Base-by-base conservation (phyloP, 495 filamentous ascomycete genomes). In the Aspergillus carlsbadensis region DNA sequence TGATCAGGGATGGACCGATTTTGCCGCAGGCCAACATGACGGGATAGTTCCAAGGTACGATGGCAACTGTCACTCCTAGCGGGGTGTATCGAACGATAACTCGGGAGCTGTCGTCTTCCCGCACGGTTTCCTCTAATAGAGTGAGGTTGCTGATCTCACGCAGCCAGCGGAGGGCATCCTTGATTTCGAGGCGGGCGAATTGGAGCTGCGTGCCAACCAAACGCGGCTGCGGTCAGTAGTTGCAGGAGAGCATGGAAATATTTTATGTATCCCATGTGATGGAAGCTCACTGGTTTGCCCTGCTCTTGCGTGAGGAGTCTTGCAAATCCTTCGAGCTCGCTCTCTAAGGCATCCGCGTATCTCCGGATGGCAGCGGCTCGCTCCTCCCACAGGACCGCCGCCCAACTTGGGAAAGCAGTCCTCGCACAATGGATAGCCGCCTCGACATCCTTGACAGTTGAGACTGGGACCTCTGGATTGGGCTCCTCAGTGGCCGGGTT, bases 391-490 rank as follows among this genome's bases (percentile, higher is more conserved):
- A 74, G 57, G 6, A 67, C 70, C 31, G 71, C 52, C 15, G 66
- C 65, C 80, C 79, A 84, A 26, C 57, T 45, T 20, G 64, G 51
- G 53, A 77, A 82, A 0, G 80, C 81, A 18, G 65, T 70, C 22
- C 69, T 61, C 0, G 69, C 80, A 20, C 71, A 67, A 5, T 36
- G 46, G 0, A 79, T 75, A 7, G 81, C 78, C 43, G 72, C 68
- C 40, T 83, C 73, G 13, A 84, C 67, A 57, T 85, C 81, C 43
- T 79, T 54, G 52, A 74, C 59, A 6, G 64, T 75, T 6, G 72
- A 79, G 45, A 85, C 69, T 0, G 80, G 80, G 10, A 83, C 77
- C 33, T 76, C 72, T 67, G 77, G 76, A 13, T 79, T 67, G 21
- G 67, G 58, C 52, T 77, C 62, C 18, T 67, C 66, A 2, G 72